phyloP scores from a whole-genome alignment of 495 filamentous ascomycete genomes.

The Xylaria longipes region DNA sequence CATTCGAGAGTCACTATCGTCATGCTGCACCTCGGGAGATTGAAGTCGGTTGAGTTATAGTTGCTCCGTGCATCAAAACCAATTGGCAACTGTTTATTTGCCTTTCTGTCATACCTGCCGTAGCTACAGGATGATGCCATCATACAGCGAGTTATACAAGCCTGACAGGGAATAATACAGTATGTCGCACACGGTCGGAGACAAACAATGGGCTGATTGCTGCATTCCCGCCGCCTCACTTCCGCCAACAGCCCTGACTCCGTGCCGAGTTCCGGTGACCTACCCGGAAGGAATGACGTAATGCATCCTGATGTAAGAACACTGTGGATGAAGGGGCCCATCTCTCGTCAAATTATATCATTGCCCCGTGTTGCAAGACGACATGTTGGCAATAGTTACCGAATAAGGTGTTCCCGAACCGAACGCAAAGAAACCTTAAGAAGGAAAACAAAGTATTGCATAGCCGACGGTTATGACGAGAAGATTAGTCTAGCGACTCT shows the following conservation, averaged over 20 bases:
- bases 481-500: background rate
- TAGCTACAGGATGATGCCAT: conserved; percentile 1
- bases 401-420: background rate
- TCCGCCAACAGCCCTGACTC: background rate
- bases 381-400: background rate
- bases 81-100: conserved; percentile 9
- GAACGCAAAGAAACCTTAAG: background rate
- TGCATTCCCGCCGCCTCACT: conserved; percentile 11
- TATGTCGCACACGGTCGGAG: background rate
- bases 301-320: background rate
- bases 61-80: background rate
- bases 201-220: background rate
- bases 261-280: conserved; percentile 14
- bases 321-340: background rate
- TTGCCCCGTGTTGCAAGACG: background rate
- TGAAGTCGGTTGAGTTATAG: background rate
- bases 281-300: conserved; percentile 4
- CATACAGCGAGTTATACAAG: background rate
- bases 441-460: background rate
- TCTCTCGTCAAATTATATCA: background rate
- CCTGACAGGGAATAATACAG: conserved; percentile 6
- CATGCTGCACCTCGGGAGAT: conserved; percentile 3
- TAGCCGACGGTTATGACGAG: background rate
- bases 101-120: background rate
- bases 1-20: background rate